A percentile compares a stretch with the other conserved stretches of the same genome.
Conservation (phyloP, 441 rosid species). For the Aleurites moluccanus region DNA sequence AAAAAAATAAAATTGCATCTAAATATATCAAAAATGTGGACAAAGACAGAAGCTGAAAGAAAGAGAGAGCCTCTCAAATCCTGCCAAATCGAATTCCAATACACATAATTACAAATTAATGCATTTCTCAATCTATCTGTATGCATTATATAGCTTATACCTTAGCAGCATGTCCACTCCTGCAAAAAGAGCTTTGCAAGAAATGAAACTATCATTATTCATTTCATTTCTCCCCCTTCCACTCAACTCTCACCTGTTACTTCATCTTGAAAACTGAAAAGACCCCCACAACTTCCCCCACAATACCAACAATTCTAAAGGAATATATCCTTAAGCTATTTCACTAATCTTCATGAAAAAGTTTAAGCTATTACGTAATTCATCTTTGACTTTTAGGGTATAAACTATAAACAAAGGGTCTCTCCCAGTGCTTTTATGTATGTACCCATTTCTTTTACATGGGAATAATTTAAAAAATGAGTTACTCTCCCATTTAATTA, state of each 20-base stretch:
- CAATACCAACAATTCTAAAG: slow-evolving; percentile 34
- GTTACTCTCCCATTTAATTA: too few species aligned
- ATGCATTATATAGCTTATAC: too few species aligned
- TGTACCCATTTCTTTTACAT: too few species aligned
- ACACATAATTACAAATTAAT: neutral
- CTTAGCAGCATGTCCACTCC: slow-evolving; percentile 19
- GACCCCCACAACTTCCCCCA: slow-evolving; percentile 56
- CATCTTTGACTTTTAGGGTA: neutral
- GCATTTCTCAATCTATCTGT: too few species aligned
- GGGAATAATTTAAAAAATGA: too few species aligned
- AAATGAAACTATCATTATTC: slow-evolving; percentile 15
- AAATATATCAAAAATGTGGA: slow-evolving; percentile 25
- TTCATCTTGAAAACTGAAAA: slow-evolving; percentile 37
- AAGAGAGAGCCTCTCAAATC: slow-evolving; percentile 41
- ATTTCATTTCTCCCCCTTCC: slow-evolving; percentile 24
- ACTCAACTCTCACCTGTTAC: slow-evolving; percentile 32
- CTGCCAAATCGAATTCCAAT: slow-evolving; percentile 46
- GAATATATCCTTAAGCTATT: too few species aligned
- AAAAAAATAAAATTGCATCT: slow-evolving; percentile 53
- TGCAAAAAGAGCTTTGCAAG: slow-evolving; percentile 11
- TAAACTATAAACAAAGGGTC: too few species aligned
- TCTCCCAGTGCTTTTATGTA: too few species aligned
- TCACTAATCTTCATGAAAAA: neutral
- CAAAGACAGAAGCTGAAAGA: slow-evolving; percentile 34
- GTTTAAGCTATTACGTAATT: neutral